A percentile compares a stretch with the other conserved stretches of the same genome.
Conservation (phyloP, 805 yeast genomes). For the Yarrowia sp. region DNA sequence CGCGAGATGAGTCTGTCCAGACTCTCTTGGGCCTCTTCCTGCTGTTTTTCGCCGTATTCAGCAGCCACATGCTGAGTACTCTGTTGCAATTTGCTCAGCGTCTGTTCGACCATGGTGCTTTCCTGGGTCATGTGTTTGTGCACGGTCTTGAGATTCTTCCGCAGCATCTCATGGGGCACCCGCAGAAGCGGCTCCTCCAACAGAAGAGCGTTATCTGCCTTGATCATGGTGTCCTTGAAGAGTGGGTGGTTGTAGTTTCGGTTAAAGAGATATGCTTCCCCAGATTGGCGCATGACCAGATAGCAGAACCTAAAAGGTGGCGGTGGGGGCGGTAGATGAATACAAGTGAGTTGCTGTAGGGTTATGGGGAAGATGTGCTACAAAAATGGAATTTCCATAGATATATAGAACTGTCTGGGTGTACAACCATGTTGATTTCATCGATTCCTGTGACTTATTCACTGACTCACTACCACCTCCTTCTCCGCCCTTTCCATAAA, state of each 20-base stretch:
- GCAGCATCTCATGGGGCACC: slow-evolving; percentile 72
- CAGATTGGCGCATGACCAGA: slow-evolving; percentile 26
- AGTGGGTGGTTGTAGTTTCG: background rate
- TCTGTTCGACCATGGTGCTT: slow-evolving; percentile 50
- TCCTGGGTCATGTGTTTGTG: slow-evolving; percentile 70
- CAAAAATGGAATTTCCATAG: too few relatives aligned
- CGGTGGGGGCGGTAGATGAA: background rate
- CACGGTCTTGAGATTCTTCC: slow-evolving; percentile 66
- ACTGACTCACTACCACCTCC: too few relatives aligned
- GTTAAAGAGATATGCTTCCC: slow-evolving; percentile 6
- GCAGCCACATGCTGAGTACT: slow-evolving; percentile 32
- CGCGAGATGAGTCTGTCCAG: slow-evolving; percentile 43
- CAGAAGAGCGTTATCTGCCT: slow-evolving; percentile 29
- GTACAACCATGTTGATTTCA: too few relatives aligned
- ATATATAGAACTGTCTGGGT: too few relatives aligned
- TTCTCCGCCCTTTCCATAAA: too few relatives aligned
- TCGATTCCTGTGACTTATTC: too few relatives aligned
- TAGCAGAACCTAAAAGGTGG: slow-evolving; percentile 16
- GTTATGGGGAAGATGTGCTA: too few relatives aligned
- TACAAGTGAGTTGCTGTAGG: background rate
- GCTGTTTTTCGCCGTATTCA: slow-evolving; percentile 35
- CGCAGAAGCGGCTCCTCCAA: slow-evolving; percentile 64
- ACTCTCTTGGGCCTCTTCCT: slow-evolving; percentile 21
- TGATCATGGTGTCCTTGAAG: slow-evolving; percentile 17
- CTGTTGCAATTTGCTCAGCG: slow-evolving; percentile 41